A percentile compares a stretch with the other conserved stretches of the same genome.
phyloP scores from a whole-genome alignment of 1,284 basidiomycete genomes.

The Marasmius fiardii region DNA sequence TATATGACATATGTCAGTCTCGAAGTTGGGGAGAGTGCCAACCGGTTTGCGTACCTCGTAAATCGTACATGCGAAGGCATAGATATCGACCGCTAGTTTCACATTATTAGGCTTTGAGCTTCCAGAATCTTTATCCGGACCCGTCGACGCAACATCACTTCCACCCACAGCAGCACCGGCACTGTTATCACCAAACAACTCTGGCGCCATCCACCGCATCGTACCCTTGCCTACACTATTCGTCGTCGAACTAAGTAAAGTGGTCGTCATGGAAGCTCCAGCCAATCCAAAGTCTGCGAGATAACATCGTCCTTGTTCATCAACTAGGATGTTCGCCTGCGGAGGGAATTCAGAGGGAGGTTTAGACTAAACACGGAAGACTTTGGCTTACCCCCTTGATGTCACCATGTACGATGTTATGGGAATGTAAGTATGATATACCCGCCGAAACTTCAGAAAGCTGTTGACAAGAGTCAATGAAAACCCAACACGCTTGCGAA shows the following conservation, averaged over 20 bases:
- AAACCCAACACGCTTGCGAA: too few relatives aligned
- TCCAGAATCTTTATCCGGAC: not conserved
- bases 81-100: too few relatives aligned
- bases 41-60: too few relatives aligned
- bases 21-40: too few relatives aligned
- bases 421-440: not conserved
- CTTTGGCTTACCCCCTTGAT: not conserved
- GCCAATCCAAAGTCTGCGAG: not conserved
- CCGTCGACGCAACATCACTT: too few relatives aligned
- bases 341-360: not conserved
- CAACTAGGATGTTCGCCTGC: not conserved
- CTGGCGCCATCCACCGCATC: not conserved
- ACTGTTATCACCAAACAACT: not conserved
- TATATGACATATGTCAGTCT: too few relatives aligned
- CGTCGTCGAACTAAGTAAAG: not conserved
- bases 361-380: not conserved
- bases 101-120: too few relatives aligned
- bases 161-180: too few relatives aligned
- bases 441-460: not conserved
- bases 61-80: too few relatives aligned
- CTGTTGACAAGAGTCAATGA: not conserved
- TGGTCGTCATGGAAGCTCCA: not conserved
- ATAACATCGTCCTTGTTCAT: not conserved
- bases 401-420: not conserved
- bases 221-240: not conserved